Evolutionary conservation across 805 yeast species (phyloP), one percentile per base, ranked within the genome.

Genomic region (Lachancea waltii): DNA sequence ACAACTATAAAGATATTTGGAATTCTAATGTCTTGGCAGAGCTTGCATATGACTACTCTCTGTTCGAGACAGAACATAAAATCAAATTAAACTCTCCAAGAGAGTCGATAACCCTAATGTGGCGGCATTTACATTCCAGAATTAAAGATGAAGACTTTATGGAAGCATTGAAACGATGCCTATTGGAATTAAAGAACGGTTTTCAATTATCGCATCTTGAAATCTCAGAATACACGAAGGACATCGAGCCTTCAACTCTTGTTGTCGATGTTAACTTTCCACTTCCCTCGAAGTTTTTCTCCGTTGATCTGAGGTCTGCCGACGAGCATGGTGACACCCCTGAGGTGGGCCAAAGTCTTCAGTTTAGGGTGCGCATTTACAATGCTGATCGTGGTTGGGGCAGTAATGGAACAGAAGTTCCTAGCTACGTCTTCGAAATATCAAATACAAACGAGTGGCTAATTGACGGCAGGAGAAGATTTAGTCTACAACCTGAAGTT

Each of bases 391-490:
- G 30, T 4, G 38, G 38, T 29, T 58, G 62, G 63, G 44, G 36
- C 5, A 23, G 28, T 3, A n/a, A 28, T 9, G 10, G 19, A 7
- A 14, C 7, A 3, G 16, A n/a, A 3, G 31, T 30, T 7, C 21
- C 25, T 10, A 22, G 23, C 21, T 75, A 72, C 49, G 66, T 67
- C 35, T 62, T 77, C 26, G 73, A 71, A 13, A 51, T 83, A 1
- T 57, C 62, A 13, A 69, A 72, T 19, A 73, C 69, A 20, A 67
- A 67, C 20, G 95, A 86, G 36, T 90, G 97, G 97, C 54, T 86
- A 3, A 63, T 87, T 4, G 77, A 85, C 5, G 97, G 97, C 0
- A 68, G 73, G 44, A 77, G 76, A 42, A 68, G 67, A 40, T 75
- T 76, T 31, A 54, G 65, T 8, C 73, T 86, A 44, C 54, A 64